phyloP scores from a whole-genome alignment of 139 green algal genomes.

The Coccomyxa sp. region DNA sequence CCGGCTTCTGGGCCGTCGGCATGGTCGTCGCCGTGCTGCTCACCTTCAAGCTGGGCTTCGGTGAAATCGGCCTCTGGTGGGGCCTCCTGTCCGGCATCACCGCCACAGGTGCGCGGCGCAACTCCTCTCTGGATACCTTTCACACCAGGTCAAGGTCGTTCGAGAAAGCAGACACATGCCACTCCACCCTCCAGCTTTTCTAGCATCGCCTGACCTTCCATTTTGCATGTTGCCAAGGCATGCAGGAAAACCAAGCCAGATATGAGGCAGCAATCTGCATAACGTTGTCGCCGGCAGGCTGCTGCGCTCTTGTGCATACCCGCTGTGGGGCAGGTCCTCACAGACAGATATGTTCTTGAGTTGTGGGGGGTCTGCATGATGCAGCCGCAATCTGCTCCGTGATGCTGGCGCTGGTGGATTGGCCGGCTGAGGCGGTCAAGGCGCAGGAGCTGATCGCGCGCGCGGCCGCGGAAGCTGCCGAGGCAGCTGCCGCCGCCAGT shows the following conservation, averaged over 20 bases:
- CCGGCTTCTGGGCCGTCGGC: conserved; percentile 19
- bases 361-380: not conserved
- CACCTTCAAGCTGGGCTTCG: conserved; percentile 7
- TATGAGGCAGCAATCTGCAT: not conserved
- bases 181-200: too few species aligned
- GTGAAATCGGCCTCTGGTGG: conserved; percentile 15
- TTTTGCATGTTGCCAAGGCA: not conserved
- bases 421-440: not conserved
- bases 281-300: not conserved
- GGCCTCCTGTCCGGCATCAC: conserved; percentile 9
- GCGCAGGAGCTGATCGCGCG: not conserved
- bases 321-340: not conserved
- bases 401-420: not conserved
- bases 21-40: conserved; percentile 8
- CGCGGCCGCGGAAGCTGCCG: not conserved
- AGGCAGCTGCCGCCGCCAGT: not conserved
- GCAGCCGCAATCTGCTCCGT: not conserved
- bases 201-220: not conserved
- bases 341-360: not conserved
- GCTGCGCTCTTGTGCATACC: not conserved
- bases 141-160: not conserved
- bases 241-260: not conserved
- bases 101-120: not conserved
- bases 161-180: not conserved
- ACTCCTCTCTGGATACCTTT: not conserved